Evolutionary conservation across 768 basidiomycete species (phyloP).

Genomic region (Melanogaster broomeanus): DNA sequence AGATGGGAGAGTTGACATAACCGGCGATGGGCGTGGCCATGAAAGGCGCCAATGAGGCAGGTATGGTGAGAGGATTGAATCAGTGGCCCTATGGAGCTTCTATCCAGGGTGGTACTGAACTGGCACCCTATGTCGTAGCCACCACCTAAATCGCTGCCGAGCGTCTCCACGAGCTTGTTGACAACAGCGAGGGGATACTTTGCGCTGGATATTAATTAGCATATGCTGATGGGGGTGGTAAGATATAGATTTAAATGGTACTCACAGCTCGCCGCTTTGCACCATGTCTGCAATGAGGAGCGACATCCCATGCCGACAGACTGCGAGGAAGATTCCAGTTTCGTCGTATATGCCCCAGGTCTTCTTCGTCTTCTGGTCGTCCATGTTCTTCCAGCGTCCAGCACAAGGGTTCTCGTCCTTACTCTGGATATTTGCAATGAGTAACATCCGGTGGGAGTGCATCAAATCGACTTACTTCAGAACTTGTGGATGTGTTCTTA

Average conservation of each 20-base stretch:
- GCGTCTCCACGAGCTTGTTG: constrained; percentile 6
- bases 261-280: constrained; percentile 14
- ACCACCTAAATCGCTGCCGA: constrained; percentile 5
- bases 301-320: constrained; percentile 26
- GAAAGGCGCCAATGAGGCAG: constrained; percentile 18
- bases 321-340: constrained; percentile 17
- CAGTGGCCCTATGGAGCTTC: constrained; percentile 7
- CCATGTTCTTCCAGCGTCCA: neutral
- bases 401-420: neutral
- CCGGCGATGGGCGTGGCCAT: constrained; percentile 24
- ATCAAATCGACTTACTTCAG: neutral
- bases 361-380: neutral
- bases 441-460: too few relatives aligned
- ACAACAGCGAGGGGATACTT: constrained; percentile 21
- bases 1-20: constrained; percentile 21
- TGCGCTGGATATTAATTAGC: constrained; percentile 6
- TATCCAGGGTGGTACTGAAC: constrained; percentile 15
- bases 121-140: constrained; percentile 27
- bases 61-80: neutral
- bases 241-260: neutral
- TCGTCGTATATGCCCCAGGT: too few relatives aligned
- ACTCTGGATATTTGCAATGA: neutral
- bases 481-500: neutral
- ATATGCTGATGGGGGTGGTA: neutral
- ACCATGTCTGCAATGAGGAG: constrained; percentile 25